Conservation (phyloP, 1,139 yeast species). For the Ogataea hybrid region DNA sequence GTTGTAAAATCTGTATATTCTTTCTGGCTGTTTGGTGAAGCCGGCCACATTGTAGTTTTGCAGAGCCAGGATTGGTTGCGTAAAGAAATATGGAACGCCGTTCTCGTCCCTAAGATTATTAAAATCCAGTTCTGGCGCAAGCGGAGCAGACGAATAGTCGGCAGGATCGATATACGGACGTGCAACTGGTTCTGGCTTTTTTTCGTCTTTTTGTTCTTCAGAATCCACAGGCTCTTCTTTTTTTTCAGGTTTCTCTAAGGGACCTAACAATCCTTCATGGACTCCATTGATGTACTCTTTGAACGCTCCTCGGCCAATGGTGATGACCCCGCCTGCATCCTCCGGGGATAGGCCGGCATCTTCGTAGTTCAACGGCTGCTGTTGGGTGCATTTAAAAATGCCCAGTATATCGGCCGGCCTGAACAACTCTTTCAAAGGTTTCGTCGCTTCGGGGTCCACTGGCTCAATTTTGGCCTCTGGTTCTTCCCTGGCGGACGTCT, state of each 20-base stretch:
- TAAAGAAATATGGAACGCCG: conserved; percentile 57
- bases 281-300: conserved; percentile 89
- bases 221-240: conserved; percentile 6
- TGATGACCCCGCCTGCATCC: conserved; percentile 79
- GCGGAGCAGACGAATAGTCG: conserved; percentile 49
- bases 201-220: conserved; percentile 13
- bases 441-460: conserved; percentile 26
- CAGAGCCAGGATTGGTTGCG: conserved; percentile 72
- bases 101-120: conserved; percentile 33
- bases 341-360: conserved; percentile 42
- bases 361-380: conserved; percentile 38
- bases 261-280: conserved; percentile 95
- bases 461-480: conserved; percentile 2
- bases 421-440: conserved; percentile 39
- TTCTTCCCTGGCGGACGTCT: conserved; percentile 15
- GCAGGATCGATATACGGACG: conserved; percentile 60
- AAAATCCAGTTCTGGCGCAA: conserved; percentile 62
- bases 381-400: conserved; percentile 42
- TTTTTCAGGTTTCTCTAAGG: conserved; percentile 62
- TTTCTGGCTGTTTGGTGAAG: conserved; percentile 68
- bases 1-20: conserved; percentile 77
- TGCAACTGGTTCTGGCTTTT: conserved; percentile 48
- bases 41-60: conserved; percentile 79
- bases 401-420: conserved; percentile 57
- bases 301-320: conserved; percentile 94